Conservation (phyloP, 1,284 basidiomycete genomes). For the Gymnopus androsaceus region DNA sequence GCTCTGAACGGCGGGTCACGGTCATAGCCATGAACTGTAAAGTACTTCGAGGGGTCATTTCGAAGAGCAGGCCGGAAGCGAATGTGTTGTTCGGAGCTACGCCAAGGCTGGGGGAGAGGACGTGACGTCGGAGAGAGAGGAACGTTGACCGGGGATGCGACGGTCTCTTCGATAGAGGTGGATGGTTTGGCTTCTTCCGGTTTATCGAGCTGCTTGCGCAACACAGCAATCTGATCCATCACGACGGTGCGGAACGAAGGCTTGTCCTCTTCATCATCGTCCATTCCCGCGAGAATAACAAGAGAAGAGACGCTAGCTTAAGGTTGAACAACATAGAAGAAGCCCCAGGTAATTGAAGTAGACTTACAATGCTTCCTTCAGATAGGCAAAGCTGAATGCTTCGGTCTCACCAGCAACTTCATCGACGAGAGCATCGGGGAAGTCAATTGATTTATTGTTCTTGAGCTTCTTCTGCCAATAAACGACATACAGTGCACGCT, state of each 20-base stretch:
- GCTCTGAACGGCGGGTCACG: not conserved
- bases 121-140: not conserved
- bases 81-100: no score
- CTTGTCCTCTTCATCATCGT: slow-evolving; percentile 44
- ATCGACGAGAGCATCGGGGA: slow-evolving; percentile 63
- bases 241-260: slow-evolving; percentile 52
- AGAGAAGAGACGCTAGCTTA: slow-evolving; percentile 59
- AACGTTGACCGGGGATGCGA: not conserved
- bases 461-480: slow-evolving; percentile 80
- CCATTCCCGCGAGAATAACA: slow-evolving; percentile 51
- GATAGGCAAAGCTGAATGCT: slow-evolving; percentile 78
- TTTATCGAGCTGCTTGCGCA: slow-evolving; percentile 62
- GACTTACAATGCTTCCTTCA: slow-evolving; percentile 83
- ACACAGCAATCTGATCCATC: slow-evolving; percentile 56
- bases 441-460: slow-evolving; percentile 58
- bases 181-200: not conserved
- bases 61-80: no score
- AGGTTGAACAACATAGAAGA: not conserved
- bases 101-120: not conserved
- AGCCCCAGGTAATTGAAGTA: not conserved
- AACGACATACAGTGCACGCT: slow-evolving; percentile 63
- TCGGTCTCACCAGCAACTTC: slow-evolving; percentile 62
- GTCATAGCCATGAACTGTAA: no score
- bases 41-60: no score
- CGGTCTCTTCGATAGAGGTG: not conserved